Conservation (phyloP, 768 basidiomycete genomes). For the Rhodotorula sphaerocarpa region DNA sequence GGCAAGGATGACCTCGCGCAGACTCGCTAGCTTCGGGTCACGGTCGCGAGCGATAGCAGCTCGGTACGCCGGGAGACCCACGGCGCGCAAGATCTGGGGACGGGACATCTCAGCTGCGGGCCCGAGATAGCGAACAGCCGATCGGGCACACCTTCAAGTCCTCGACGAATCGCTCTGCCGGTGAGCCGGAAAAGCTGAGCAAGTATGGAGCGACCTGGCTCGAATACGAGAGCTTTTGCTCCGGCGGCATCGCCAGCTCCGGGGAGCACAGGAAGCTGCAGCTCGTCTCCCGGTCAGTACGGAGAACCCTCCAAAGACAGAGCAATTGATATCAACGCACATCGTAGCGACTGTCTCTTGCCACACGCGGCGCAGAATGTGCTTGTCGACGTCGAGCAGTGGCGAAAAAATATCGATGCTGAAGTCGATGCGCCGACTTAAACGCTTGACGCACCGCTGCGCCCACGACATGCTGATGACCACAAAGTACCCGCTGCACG, state of each 20-base stretch:
- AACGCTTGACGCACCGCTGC: conserved; percentile 54
- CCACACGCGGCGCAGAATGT: conserved; percentile 65
- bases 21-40: conserved; percentile 47
- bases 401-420: conserved; percentile 77
- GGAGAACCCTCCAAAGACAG: neutral
- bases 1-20: conserved; percentile 53
- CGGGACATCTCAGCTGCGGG: neutral
- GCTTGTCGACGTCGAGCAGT: conserved; percentile 47
- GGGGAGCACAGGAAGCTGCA: conserved; percentile 52
- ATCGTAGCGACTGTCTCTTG: conserved; percentile 66
- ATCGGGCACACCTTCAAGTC: conserved; percentile 57
- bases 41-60: conserved; percentile 50
- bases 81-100: conserved; percentile 61
- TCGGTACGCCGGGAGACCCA: conserved; percentile 55
- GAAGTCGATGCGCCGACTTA: conserved; percentile 57
- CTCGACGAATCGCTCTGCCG: conserved; percentile 65
- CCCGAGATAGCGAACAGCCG: neutral
- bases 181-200: conserved; percentile 55
- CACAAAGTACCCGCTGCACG: conserved; percentile 51
- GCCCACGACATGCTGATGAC: conserved; percentile 52
- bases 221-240: conserved; percentile 55
- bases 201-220: conserved; percentile 61
- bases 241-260: conserved; percentile 54
- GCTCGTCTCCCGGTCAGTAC: too few relatives aligned
- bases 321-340: neutral